These are phyloP conservation scores for Phytophthora rubi DNA, from an alignment of 352 stramenopile species.

Conservation along the genomic window DNA sequence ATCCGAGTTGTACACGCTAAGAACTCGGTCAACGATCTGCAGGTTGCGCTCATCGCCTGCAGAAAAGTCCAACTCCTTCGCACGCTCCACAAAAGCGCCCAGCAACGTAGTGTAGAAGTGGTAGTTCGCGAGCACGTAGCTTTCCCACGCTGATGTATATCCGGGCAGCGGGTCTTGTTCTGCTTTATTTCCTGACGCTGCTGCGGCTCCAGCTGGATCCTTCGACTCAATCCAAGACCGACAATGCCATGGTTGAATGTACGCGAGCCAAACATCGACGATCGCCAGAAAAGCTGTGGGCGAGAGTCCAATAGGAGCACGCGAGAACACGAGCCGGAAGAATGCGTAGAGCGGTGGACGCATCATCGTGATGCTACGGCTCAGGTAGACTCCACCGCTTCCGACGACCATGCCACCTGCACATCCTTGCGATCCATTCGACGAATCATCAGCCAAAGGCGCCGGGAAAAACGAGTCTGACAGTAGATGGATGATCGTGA, in stretches of 20 bases:
- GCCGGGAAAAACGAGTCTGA: conserved; percentile 84
- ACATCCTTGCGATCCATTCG: conserved; percentile 25
- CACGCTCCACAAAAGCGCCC: conserved; percentile 79
- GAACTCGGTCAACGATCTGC: conserved; percentile 69
- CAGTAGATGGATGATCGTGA: conserved; percentile 86
- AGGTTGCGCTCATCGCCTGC: conserved; percentile 65
- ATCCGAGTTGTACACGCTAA: conserved; percentile 75
- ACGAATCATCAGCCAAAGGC: conserved; percentile 40
- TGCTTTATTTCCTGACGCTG: neutral
- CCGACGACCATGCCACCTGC: conserved; percentile 28
- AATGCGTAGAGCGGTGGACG: conserved; percentile 84
- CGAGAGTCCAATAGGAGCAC: conserved; percentile 77
- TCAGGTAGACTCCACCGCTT: conserved; percentile 69
- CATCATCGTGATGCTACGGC: conserved; percentile 75
- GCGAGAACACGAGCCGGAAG: conserved; percentile 83
- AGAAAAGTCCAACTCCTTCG: conserved; percentile 86
- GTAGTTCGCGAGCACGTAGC: conserved; percentile 88
- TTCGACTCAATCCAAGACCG: conserved; percentile 60
- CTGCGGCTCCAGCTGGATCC: conserved; percentile 13
- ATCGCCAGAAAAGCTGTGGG: conserved; percentile 84
- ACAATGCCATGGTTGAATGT: conserved; percentile 87
- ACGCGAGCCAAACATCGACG: conserved; percentile 87
- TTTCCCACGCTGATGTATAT: conserved; percentile 76
- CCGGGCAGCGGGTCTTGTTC: conserved; percentile 20
- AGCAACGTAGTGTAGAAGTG: conserved; percentile 89